Base-by-base conservation (phyloP, 2,329 filamentous ascomycete species). In the Aspergillus ochraceoroseus region DNA sequence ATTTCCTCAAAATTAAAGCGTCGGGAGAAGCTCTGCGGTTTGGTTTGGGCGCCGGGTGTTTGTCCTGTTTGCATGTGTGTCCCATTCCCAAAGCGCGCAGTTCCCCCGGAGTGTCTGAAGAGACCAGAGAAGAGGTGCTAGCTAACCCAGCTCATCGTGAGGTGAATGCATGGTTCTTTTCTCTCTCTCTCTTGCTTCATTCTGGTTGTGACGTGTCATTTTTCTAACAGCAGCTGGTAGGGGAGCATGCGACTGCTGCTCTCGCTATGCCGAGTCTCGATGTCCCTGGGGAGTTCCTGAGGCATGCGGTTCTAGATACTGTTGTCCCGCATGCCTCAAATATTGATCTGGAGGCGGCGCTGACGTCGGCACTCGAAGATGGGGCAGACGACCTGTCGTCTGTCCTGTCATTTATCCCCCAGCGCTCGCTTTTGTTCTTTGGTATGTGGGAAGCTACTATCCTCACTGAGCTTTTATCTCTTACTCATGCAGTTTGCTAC, bases 391-490 rank as follows among this genome's bases (percentile, higher is more conserved):
- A 69, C 37, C 54, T 62, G 20, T 57, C 63, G 5, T 68, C 67
- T 2, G 64, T 71, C 18, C 55, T 76, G 13, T 68, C 73, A 2
- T 69, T 66, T 31, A 65, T 77, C 35, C 59, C 65, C 13, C 73
- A 77, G 49, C 67, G 75, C 45, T 65, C 70, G 19, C 59, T 74
- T 12, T 56, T 79, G 9, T 71, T 77, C 18, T 75, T 76, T 48
- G 74, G 74, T 70, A 61, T 32, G 61, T 38, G 26, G 8, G 29
- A 14, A 28, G 32, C 25, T 41, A 12, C 5, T 17, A 15, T 22
- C 29, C 35, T 37, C 19, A 19, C 33, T 38, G 33, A 43, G 41
- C 48, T 46, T 49, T 56, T 55, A 44, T 57, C 52, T 70, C 66
- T 73, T 70, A 70, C 71, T 76, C 54, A 75, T 66, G 53, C 51